Evolutionary conservation across 139 green algal species (phyloP).

Genomic region (Coelastrella sp.): DNA sequence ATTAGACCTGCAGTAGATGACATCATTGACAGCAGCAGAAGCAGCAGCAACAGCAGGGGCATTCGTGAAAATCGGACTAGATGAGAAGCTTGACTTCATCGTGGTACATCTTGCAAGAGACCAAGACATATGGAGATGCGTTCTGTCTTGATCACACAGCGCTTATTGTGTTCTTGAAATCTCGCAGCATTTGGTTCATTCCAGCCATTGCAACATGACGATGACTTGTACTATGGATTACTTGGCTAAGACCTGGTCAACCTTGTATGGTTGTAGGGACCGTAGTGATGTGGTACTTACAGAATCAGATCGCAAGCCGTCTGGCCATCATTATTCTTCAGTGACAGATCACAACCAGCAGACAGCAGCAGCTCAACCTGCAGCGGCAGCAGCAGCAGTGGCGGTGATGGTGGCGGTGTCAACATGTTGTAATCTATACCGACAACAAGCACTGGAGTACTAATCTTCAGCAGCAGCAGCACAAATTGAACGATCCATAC

Average conservation of each 20-base stretch:
- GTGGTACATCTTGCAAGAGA: too few species aligned
- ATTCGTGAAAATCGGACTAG: background rate
- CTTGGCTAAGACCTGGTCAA: background rate
- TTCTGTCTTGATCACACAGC: background rate
- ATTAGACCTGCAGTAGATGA: conserved; percentile 53
- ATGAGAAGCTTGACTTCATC: background rate
- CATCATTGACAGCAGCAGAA: background rate
- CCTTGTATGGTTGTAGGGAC: background rate
- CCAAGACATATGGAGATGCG: too few species aligned
- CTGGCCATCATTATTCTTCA: conserved; percentile 76
- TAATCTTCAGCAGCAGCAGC: too few species aligned
- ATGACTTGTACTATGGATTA: background rate
- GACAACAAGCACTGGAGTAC: too few species aligned
- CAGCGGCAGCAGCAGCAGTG: conserved; percentile 55
- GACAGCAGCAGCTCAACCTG: conserved; percentile 74
- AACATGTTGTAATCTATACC: too few species aligned
- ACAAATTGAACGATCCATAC: too few species aligned
- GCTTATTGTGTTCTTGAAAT: background rate
- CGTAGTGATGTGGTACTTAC: background rate
- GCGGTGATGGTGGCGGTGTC: too few species aligned
- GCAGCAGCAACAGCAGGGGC: background rate
- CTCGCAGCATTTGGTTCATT: background rate
- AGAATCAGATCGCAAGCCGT: conserved; percentile 80
- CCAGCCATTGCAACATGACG: background rate
- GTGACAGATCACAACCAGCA: conserved; percentile 65